A percentile compares a stretch with the other conserved stretches of the same genome.
phyloP scores from a whole-genome alignment of 2,329 filamentous ascomycete genomes.

The Fusarium tjaetaba region DNA sequence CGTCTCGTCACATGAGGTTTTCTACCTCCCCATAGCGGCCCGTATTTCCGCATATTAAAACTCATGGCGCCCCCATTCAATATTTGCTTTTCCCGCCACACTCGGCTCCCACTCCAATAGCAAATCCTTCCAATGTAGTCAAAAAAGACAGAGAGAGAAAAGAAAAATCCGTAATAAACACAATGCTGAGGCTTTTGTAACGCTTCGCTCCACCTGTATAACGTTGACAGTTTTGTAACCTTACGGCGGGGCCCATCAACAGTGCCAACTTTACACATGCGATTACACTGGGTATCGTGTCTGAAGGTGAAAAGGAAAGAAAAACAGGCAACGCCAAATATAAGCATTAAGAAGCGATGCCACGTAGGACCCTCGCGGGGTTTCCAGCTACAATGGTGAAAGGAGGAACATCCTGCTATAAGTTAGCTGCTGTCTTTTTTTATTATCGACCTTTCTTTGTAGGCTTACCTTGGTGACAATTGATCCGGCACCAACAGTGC shows the following conservation, averaged over 20 bases:
- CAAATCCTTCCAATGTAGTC: slow-evolving; percentile 7
- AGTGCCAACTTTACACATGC: slow-evolving; percentile 36
- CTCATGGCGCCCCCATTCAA: slow-evolving; percentile 22
- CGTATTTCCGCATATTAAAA: slow-evolving; percentile 14
- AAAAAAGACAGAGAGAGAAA: not conserved
- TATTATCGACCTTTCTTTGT: not conserved
- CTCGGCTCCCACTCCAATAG: slow-evolving; percentile 18
- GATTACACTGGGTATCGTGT: slow-evolving; percentile 47
- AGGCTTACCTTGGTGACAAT: slow-evolving; percentile 79
- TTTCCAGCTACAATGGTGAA: slow-evolving; percentile 78
- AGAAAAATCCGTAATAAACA: slow-evolving; percentile 10
- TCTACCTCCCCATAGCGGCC: slow-evolving; percentile 18
- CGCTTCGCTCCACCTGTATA: slow-evolving; percentile 26
- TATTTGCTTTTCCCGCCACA: slow-evolving; percentile 28
- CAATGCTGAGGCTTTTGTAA: slow-evolving; percentile 36
- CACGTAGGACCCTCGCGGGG: slow-evolving; percentile 67
- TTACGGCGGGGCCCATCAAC: not conserved
- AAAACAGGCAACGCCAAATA: slow-evolving; percentile 10
- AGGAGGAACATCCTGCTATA: slow-evolving; percentile 66
- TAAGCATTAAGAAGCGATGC: slow-evolving; percentile 44
- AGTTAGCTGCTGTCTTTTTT: slow-evolving; percentile 28
- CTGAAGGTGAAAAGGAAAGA: slow-evolving; percentile 29
- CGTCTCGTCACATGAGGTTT: slow-evolving; percentile 17
- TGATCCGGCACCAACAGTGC: slow-evolving; percentile 82
- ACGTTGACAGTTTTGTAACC: slow-evolving; percentile 4